Conservation (phyloP, 2,329 filamentous ascomycete species). For the Arthrobotrys conoides region DNA sequence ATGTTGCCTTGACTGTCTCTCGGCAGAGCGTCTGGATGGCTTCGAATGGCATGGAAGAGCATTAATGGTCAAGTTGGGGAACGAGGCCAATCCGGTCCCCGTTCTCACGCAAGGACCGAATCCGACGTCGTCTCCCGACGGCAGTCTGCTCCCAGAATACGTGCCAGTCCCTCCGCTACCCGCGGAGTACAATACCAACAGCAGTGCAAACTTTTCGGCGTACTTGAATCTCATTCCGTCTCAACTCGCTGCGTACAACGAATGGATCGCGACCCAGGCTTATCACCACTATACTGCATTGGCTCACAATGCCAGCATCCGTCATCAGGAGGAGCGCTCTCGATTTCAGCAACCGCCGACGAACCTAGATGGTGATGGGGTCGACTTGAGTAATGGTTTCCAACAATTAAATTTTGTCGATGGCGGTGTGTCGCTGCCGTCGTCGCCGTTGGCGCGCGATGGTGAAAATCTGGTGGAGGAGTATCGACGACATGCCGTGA, state of each 20-base stretch:
- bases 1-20: constrained; percentile 5
- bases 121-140: constrained; percentile 35
- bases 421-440: not conserved
- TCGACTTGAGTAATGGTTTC: not conserved
- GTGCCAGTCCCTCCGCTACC: constrained; percentile 49
- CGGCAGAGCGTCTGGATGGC: constrained; percentile 59
- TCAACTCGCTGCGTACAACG: constrained; percentile 56
- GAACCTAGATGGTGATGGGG: not conserved
- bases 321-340: constrained; percentile 44
- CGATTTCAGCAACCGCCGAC: constrained; percentile 18
- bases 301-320: constrained; percentile 39
- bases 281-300: constrained; percentile 58
- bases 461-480: constrained; percentile 38
- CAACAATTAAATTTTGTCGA: constrained; percentile 26
- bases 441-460: constrained; percentile 20
- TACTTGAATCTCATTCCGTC: constrained; percentile 54
- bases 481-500: constrained; percentile 39
- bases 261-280: constrained; percentile 59
- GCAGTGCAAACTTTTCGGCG: constrained; percentile 51
- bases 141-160: constrained; percentile 33
- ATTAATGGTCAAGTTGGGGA: constrained; percentile 62
- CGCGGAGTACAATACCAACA: constrained; percentile 34
- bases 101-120: constrained; percentile 56
- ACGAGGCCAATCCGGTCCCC: constrained; percentile 61
- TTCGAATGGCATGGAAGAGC: constrained; percentile 62